Evolutionary conservation across 805 yeast species (phyloP), one percentile per base, ranked within the genome.

Genomic region (Priceomyces melissophilus): DNA sequence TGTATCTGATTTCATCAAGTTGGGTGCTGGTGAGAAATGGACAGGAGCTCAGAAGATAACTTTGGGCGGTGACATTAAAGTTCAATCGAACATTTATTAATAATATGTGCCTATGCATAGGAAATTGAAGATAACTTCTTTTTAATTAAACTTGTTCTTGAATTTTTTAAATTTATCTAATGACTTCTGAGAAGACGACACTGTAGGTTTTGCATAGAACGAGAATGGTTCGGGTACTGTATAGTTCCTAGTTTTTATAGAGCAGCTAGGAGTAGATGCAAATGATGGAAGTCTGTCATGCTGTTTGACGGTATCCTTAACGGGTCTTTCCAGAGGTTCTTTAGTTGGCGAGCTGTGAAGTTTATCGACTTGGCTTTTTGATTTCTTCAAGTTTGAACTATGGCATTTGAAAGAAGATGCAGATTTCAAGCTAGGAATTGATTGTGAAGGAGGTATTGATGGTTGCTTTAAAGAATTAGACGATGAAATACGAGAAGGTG

Each of bases 1-100:
- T 50, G 98, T 93, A 30, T 73, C 78, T 43, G 80, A 82, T 35
- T 84, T 85, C 57, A 69, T 77, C 16, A 65, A 61, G 16, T 71
- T 93, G 50, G 61, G 67, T 37, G 82, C 91, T n/a, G 91, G 93
- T 39, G 75, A 74, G 45, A 71, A 71, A 46, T 90, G 96, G 96
- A 62, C 65, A 10, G 96, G 81, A 11, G 65, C 81, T 26, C 96
- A 88, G 66, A 65, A 56, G 16, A 58, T 76, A 61, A 69, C 71
- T 49, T 70, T 75, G 38, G 77, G 78, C 42, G 87, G 84, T 37
- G 79, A 75, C 20, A 74, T 84, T 48, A 76, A 77, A 43, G 75
- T 76, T 39, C 88, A 82, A 60, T 71, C 81, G 11, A 67, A 68
- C 46, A 69, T 69, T 26, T 70, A 45, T 47, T 56, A 56, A 35